phyloP scores from a whole-genome alignment of 1,284 basidiomycete species.

The Exsudoporus floridanus region DNA sequence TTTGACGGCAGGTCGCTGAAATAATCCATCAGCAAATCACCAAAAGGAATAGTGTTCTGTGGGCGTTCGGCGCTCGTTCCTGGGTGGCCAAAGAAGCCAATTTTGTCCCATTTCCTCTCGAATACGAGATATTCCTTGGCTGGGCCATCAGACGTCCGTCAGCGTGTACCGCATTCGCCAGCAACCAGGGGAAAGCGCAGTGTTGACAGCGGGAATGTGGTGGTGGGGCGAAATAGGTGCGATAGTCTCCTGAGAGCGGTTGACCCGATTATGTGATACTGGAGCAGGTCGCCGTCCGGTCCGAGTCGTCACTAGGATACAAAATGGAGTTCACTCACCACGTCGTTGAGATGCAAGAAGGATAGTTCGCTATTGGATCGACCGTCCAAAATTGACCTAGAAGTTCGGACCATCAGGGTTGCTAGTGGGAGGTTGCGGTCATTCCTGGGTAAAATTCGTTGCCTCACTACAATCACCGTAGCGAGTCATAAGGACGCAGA shows the following conservation, averaged over 20 bases:
- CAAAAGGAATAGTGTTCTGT: neutral
- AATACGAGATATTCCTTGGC: slow-evolving; percentile 8
- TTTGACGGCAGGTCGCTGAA: slow-evolving; percentile 8
- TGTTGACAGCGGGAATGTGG: slow-evolving; percentile 8
- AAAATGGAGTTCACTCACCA: slow-evolving; percentile 8
- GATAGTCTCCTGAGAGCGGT: slow-evolving; percentile 5
- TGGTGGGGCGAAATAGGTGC: slow-evolving; percentile 2
- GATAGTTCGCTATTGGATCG: slow-evolving; percentile 5
- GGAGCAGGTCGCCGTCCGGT: neutral
- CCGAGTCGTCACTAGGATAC: neutral
- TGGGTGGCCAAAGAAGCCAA: slow-evolving; percentile 10
- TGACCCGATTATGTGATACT: slow-evolving; percentile 11
- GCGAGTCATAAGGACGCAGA: neutral
- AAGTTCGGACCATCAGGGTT: neutral
- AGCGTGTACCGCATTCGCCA: slow-evolving; percentile 10
- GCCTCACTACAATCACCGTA: neutral
- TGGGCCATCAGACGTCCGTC: slow-evolving; percentile 5
- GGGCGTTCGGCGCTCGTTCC: slow-evolving; percentile 6
- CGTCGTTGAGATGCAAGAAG: slow-evolving; percentile 12
- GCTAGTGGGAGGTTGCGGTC: neutral
- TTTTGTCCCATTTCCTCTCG: slow-evolving; percentile 7
- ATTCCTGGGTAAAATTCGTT: neutral
- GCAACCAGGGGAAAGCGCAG: slow-evolving; percentile 11
- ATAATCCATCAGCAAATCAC: neutral
- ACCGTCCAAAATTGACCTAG: neutral